phyloP scores from a whole-genome alignment of 768 basidiomycete species.

The Pholiota molesta region DNA sequence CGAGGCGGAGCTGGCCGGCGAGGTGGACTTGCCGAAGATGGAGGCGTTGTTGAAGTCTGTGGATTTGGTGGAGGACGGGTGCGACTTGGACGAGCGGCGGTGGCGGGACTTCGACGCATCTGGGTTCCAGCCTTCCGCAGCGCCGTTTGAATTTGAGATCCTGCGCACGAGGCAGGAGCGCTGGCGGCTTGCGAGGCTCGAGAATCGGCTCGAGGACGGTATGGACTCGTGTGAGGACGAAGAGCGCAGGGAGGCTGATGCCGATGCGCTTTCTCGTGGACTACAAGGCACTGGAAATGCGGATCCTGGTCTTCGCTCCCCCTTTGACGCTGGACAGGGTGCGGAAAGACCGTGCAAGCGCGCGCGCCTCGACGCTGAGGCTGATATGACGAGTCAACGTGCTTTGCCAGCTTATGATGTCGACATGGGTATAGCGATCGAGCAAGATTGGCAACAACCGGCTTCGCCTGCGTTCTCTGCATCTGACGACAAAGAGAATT shows the following conservation, averaged over 20 bases:
- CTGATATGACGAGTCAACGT: too few relatives aligned
- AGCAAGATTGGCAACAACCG: background rate
- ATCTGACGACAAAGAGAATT: slow-evolving; percentile 25
- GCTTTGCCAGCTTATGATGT: background rate
- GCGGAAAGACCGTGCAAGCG: slow-evolving; percentile 18
- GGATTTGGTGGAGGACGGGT: too few relatives aligned
- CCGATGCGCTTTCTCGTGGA: background rate
- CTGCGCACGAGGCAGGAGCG: slow-evolving; percentile 48
- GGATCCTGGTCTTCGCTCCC: background rate
- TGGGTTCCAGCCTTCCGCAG: slow-evolving; percentile 1
- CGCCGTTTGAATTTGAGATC: slow-evolving; percentile 31
- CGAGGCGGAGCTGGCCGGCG: background rate
- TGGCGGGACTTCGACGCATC: background rate
- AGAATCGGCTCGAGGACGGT: slow-evolving; percentile 7
- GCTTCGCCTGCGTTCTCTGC: background rate
- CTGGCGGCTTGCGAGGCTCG: slow-evolving; percentile 14
- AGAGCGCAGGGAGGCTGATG: background rate
- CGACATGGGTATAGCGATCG: background rate
- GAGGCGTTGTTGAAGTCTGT: slow-evolving; percentile 10
- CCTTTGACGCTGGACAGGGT: slow-evolving; percentile 1
- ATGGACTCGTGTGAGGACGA: slow-evolving; percentile 8
- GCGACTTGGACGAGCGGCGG: slow-evolving; percentile 11
- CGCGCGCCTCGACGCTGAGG: slow-evolving; percentile 7
- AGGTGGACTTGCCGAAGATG: background rate
- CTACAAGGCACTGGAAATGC: background rate